phyloP scores from a whole-genome alignment of 208 protist genomes.

The Wallacemonas sp. region DNA sequence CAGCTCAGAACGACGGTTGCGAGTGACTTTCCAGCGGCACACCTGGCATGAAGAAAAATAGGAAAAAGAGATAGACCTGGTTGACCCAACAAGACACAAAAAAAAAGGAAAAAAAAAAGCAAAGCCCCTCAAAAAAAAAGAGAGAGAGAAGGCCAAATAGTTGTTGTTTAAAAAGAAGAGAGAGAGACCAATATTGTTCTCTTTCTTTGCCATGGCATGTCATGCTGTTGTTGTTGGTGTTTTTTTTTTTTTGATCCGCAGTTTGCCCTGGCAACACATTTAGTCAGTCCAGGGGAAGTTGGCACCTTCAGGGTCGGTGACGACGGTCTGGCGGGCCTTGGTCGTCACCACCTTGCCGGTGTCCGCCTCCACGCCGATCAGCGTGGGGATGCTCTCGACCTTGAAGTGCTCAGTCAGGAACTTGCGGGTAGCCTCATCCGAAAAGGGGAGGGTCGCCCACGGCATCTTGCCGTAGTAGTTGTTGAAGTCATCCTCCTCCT shows the following conservation, averaged over 20 bases:
- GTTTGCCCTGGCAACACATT: not conserved
- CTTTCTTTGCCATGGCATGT: no score
- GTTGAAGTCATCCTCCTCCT: constrained; percentile 69
- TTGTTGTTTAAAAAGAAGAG: no score
- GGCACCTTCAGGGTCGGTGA: constrained; percentile 67
- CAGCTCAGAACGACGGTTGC: no score
- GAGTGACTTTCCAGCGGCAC: no score
- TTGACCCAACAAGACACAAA: constrained; percentile 15
- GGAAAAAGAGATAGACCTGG: no score
- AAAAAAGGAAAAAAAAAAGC: constrained; percentile 22
- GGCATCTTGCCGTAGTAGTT: constrained; percentile 85
- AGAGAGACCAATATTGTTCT: no score
- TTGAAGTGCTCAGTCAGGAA: constrained; percentile 49
- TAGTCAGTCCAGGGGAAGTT: constrained; percentile 70
- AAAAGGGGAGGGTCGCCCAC: constrained; percentile 77
- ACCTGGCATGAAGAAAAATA: no score
- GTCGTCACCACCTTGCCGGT: constrained; percentile 73
- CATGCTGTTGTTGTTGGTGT: no score
- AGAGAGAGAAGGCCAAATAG: constrained; percentile 22
- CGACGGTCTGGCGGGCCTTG: constrained; percentile 46
- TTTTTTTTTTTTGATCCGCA: not conserved
- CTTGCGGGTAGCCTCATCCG: constrained; percentile 38
- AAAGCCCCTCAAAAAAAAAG: constrained; percentile 7
- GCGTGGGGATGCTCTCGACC: constrained; percentile 78
- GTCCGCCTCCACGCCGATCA: constrained; percentile 77